Conservation (phyloP, 805 yeast genomes). For the Starmerella bacillaris region DNA sequence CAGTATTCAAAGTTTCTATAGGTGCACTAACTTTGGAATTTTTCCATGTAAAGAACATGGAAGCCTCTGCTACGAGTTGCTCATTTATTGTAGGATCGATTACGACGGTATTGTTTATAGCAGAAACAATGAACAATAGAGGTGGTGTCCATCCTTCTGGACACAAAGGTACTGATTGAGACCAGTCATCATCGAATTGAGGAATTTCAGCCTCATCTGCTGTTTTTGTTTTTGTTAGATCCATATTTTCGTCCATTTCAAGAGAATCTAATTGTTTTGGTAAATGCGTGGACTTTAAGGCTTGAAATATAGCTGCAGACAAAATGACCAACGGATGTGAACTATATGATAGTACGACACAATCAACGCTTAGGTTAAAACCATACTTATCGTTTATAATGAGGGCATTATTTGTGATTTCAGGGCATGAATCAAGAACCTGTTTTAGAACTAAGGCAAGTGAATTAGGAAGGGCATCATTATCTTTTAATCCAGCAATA, state of each 20-base stretch:
- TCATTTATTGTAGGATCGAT: slow-evolving; percentile 84
- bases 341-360: slow-evolving; percentile 55
- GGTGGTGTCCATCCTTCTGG: slow-evolving; percentile 42
- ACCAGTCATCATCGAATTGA: slow-evolving; percentile 80
- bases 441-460: slow-evolving; percentile 45
- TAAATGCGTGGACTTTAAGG: slow-evolving; percentile 56
- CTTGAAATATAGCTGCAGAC: slow-evolving; percentile 65
- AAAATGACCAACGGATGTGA: slow-evolving; percentile 68
- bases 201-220: slow-evolving; percentile 62
- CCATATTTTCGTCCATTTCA: slow-evolving; percentile 26
- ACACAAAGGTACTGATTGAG: slow-evolving; percentile 32
- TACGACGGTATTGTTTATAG: slow-evolving; percentile 44
- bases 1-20: slow-evolving; percentile 46
- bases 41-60: slow-evolving; percentile 56
- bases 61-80: slow-evolving; percentile 73
- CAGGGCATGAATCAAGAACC: slow-evolving; percentile 27
- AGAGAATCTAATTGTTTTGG: slow-evolving; percentile 38
- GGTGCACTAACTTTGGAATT: slow-evolving; percentile 57
- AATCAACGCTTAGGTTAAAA: slow-evolving; percentile 62
- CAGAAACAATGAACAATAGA: slow-evolving; percentile 54
- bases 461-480: slow-evolving; percentile 47
- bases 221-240: slow-evolving; percentile 5
- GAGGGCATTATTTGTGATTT: slow-evolving; percentile 23
- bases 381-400: slow-evolving; percentile 53
- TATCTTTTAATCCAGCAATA: slow-evolving; percentile 50